A percentile compares a stretch with the other conserved stretches of the same genome.
These are phyloP conservation scores for Mortierella sp. DNA, from an alignment of 371 early-diverging fungal genomes.

Conservation along the genomic window DNA sequence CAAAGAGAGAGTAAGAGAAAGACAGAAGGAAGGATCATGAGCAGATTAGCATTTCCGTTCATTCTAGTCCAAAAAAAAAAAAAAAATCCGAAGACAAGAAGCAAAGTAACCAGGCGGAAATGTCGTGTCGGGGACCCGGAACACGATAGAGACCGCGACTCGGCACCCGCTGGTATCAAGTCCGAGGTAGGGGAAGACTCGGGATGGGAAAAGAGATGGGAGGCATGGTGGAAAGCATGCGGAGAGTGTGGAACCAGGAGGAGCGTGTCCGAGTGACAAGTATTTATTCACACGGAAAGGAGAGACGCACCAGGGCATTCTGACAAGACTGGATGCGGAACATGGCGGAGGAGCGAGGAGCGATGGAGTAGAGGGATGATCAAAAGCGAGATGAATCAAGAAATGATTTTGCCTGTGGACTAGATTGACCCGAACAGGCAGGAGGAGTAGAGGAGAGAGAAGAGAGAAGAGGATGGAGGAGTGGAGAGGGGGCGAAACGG, in stretches of 20 bases:
- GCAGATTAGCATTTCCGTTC: not conserved
- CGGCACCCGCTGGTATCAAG: no score
- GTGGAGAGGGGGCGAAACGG: constrained; percentile 14
- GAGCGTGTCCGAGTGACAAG: no score
- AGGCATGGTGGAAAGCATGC: no score
- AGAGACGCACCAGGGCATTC: constrained; percentile 48
- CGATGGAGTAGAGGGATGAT: not conserved
- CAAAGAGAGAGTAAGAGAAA: not conserved
- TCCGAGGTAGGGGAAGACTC: no score
- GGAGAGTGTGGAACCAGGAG: no score
- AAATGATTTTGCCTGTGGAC: no score
- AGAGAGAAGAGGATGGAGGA: constrained; percentile 12
- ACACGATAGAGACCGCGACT: no score
- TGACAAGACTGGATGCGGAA: constrained; percentile 47
- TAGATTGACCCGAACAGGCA: no score
- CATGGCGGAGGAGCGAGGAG: constrained; percentile 22
- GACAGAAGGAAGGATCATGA: not conserved
- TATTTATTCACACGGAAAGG: not conserved
- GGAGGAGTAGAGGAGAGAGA: not conserved
- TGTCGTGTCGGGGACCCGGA: no score
- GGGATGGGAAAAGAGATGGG: no score
- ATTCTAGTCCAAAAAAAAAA: not conserved
- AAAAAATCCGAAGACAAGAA: not conserved
- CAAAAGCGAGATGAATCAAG: no score
- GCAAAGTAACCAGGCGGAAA: no score